phyloP scores from a whole-genome alignment of 2,329 filamentous ascomycete genomes.

The Cryphonectria carpinicola region DNA sequence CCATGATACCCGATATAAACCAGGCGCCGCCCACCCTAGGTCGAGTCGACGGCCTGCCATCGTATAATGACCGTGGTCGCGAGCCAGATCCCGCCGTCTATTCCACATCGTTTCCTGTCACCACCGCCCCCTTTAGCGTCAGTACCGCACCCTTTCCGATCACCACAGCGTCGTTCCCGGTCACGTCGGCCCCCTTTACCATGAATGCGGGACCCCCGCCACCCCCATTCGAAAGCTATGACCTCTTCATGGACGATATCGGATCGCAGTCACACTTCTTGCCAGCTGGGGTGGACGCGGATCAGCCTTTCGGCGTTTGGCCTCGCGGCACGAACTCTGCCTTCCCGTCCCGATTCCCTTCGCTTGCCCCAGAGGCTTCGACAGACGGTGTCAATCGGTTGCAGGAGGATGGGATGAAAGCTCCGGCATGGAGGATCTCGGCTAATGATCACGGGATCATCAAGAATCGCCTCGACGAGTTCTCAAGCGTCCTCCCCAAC shows the following conservation, averaged over 20 bases:
- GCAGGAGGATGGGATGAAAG: conserved; percentile 47
- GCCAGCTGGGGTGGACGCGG: conserved; percentile 43
- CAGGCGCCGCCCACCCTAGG: conserved; percentile 47
- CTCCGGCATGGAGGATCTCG: conserved; percentile 52
- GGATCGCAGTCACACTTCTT: conserved; percentile 58
- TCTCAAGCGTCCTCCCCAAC: conserved; percentile 60
- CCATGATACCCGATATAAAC: conserved; percentile 51
- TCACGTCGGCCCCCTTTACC: conserved; percentile 40
- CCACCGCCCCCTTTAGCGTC: conserved; percentile 38
- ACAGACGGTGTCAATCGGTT: conserved; percentile 41
- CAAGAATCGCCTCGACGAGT: conserved; percentile 63
- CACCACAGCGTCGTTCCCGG: conserved; percentile 46
- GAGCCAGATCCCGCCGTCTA: conserved; percentile 49
- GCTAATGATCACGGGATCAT: conserved; percentile 59
- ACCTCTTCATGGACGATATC: conserved; percentile 63
- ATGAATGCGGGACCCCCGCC: conserved; percentile 32
- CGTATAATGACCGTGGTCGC: conserved; percentile 52
- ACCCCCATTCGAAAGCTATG: conserved; percentile 58
- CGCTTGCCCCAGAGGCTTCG: conserved; percentile 54
- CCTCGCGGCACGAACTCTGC: conserved; percentile 50
- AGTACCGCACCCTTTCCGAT: conserved; percentile 24
- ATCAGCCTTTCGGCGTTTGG: conserved; percentile 58
- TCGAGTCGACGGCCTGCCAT: conserved; percentile 49
- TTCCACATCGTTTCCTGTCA: conserved; percentile 45
- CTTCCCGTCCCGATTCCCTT: conserved; percentile 59